These are phyloP conservation scores for Lasiosphaeriaceae sp. DNA, from an alignment of 495 filamentous ascomycete species.

Conservation along the genomic window DNA sequence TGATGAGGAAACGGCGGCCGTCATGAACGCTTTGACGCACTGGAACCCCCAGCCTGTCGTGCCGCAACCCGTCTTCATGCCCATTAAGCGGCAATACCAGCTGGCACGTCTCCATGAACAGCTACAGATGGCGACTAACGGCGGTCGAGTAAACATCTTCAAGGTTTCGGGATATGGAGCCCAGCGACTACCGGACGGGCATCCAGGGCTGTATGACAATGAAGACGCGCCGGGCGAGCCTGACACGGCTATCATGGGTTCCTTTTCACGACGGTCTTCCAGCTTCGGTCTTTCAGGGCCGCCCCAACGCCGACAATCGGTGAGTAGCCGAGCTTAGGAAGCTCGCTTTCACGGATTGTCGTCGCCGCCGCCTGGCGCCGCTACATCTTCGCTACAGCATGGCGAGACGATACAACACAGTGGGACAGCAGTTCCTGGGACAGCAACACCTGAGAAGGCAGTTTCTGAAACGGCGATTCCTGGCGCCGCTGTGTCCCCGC, in stretches of 20 bases:
- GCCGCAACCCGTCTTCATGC: conserved; percentile 60
- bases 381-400: background rate
- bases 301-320: conserved; percentile 39
- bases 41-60: conserved; percentile 70
- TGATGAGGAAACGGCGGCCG: conserved; percentile 84
- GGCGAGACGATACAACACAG: too few relatives aligned
- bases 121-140: conserved; percentile 68
- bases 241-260: conserved; percentile 31
- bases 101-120: conserved; percentile 86
- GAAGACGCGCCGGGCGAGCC: conserved; percentile 47
- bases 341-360: conserved; percentile 10
- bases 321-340: conserved; percentile 39
- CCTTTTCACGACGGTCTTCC: conserved; percentile 36
- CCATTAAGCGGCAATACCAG: conserved; percentile 70
- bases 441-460: background rate
- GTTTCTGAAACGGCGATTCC: background rate
- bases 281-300: conserved; percentile 41
- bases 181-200: conserved; percentile 44
- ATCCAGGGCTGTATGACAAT: conserved; percentile 32
- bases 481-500: too few relatives aligned
- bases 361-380: conserved; percentile 4
- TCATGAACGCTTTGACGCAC: conserved; percentile 78
- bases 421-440: background rate
- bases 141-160: conserved; percentile 54
- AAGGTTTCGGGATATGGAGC: conserved; percentile 44